Evolutionary conservation across 1,284 basidiomycete genomes (phyloP), one percentile per base, ranked within the genome.

Genomic region (Ustilago nuda): DNA sequence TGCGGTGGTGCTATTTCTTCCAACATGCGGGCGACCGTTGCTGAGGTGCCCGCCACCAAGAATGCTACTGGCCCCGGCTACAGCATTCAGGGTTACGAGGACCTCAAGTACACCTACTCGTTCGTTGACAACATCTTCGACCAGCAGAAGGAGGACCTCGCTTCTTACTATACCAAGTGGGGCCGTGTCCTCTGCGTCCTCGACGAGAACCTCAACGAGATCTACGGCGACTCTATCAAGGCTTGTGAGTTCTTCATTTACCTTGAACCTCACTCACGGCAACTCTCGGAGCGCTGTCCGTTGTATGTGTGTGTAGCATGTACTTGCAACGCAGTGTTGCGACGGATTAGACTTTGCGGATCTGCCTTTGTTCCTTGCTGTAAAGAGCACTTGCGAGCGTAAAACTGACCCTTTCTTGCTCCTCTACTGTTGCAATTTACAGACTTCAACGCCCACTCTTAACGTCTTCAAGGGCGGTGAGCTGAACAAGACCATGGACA

Each of bases 401-500:
- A 32, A 2, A n/a, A 19, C 60, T 61, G 23, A 61, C 35, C 27
- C 12, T 35, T 12, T 43, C 35, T 17, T 39, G 11, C 19, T 19
- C 80, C 82, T 72, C 78, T 76, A 56, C 12, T 11, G 12, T 30
- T 51, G 11, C 15, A 8, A 17, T 69, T 77, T 57, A 78, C 79
- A 78, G 83, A 87, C 85, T 87, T 88, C 69, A 78, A 78, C 56
- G 77, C 85, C 60, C 61, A 87, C 85, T 19, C 83, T 87, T 76
- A 87, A 87, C 81, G 76, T 87, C 63, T 86, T 88, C 85, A 87
- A 87, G 60, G 87, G 87, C 19, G 87, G 87, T 64, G 87, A 88
- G 83, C 76, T 87, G 23, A 81, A 88, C 85, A 88, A 88, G 86
- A 87, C 80, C 75, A 87, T 87, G 87, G 62, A 65, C 56, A 87